phyloP scores from a whole-genome alignment of 192 early-diverging fungal species.

The Coemansia sp. region DNA sequence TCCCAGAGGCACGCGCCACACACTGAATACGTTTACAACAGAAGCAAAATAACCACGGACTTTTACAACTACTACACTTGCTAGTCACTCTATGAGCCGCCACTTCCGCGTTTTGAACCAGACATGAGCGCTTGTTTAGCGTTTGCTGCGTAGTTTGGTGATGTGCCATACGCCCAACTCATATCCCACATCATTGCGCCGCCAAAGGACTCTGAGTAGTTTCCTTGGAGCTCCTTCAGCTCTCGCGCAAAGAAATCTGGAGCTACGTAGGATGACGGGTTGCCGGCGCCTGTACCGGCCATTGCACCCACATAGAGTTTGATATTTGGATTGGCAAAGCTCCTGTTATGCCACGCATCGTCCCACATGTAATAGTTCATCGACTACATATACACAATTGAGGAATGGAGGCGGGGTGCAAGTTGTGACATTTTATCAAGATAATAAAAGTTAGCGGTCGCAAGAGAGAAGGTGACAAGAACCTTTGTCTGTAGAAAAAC shows the following conservation, averaged over 20 bases:
- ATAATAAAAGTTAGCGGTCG: neutral
- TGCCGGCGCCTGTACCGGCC: conserved; percentile 55
- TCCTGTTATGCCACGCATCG: conserved; percentile 59
- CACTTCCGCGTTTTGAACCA: conserved; percentile 32
- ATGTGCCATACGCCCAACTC: conserved; percentile 49
- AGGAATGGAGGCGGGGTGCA: neutral
- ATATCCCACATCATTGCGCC: conserved; percentile 73
- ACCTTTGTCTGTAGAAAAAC: neutral
- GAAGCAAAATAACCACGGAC: neutral
- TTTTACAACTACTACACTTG: neutral
- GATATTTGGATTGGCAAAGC: conserved; percentile 59
- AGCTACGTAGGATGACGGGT: conserved; percentile 49
- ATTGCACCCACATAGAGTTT: conserved; percentile 59
- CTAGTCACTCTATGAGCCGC: neutral
- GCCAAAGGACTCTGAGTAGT: conserved; percentile 57
- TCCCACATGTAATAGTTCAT: conserved; percentile 57
- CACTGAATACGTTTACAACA: neutral
- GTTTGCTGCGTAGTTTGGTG: conserved; percentile 46
- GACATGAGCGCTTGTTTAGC: conserved; percentile 50
- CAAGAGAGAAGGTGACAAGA: neutral
- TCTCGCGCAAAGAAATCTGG: conserved; percentile 46
- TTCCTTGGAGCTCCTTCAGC: conserved; percentile 35
- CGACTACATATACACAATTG: conserved; percentile 19
- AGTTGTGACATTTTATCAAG: neutral
- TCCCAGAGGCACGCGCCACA: neutral